A percentile compares a stretch with the other conserved stretches of the same genome.
Conservation (phyloP, 805 yeast genomes). For the Wickerhamiella azyma region DNA sequence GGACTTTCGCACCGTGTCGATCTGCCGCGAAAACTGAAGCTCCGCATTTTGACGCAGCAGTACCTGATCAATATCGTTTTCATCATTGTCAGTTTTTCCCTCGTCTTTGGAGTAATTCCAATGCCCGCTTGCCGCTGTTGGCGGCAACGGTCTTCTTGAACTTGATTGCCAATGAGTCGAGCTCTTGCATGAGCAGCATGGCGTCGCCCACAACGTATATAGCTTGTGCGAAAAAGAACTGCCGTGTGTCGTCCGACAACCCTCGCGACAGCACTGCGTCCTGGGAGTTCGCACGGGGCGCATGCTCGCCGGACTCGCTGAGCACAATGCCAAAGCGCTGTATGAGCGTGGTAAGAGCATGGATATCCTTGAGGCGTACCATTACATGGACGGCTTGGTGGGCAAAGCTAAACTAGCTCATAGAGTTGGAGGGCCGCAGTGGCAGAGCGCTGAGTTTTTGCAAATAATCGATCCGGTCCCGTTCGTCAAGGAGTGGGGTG, state of each 20-base stretch:
- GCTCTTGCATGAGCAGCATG: constrained; percentile 68
- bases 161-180: constrained; percentile 71
- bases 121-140: constrained; percentile 26
- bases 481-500: constrained; percentile 10
- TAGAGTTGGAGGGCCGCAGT: constrained; percentile 36
- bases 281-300: no score
- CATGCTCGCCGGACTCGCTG: constrained; percentile 29
- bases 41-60: neutral
- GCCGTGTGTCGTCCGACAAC: constrained; percentile 24
- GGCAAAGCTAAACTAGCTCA: constrained; percentile 76
- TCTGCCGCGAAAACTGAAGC: constrained; percentile 23
- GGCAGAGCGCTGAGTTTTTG: constrained; percentile 62
- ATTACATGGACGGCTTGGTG: constrained; percentile 81
- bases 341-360: neutral
- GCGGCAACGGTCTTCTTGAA: constrained; percentile 73
- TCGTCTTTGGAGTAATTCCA: neutral
- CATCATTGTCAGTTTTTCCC: neutral
- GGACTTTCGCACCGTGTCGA: constrained; percentile 21
- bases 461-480: constrained; percentile 22
- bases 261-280: no score
- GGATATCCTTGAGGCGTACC: constrained; percentile 18
- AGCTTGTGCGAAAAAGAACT: constrained; percentile 52
- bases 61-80: neutral
- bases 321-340: constrained; percentile 31
- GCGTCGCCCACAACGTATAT: constrained; percentile 83